phyloP scores from a whole-genome alignment of 2,329 filamentous ascomycete species.

The Thielaviopsis musarum region DNA sequence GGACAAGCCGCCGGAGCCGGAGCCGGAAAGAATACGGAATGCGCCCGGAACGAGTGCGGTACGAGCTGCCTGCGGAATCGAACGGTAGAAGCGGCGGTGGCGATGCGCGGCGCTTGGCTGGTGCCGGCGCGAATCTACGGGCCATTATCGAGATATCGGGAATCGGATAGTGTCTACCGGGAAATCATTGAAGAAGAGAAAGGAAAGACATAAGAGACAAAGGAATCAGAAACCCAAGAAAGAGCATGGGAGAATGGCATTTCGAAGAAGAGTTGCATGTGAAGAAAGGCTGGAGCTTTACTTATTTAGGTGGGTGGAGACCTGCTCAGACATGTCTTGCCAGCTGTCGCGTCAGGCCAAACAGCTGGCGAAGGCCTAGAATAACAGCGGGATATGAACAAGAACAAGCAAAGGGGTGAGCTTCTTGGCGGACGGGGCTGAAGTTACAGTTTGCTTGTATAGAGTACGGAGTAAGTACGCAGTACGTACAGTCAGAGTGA shows the following conservation, averaged over 20 bases:
- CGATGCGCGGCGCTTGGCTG: conserved; percentile 7
- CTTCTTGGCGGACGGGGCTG: no score
- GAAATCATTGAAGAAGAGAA: neutral
- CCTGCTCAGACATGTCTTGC: neutral
- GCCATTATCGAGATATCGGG: neutral
- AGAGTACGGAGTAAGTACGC: no score
- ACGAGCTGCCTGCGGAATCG: conserved; percentile 4
- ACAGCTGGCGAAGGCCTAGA: neutral
- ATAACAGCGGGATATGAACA: neutral
- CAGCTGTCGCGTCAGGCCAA: neutral
- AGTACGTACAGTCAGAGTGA: no score
- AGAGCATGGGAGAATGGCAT: neutral
- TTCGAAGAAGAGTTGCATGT: neutral
- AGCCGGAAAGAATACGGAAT: conserved; percentile 14
- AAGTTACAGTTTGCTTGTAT: no score
- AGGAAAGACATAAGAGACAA: neutral
- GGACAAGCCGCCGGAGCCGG: conserved; percentile 23
- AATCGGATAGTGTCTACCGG: neutral
- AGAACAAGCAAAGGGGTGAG: neutral
- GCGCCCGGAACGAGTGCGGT: neutral
- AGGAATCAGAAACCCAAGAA: neutral
- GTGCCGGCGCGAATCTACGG: neutral
- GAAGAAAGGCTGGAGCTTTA: neutral
- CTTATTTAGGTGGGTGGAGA: neutral
- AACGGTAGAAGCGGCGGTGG: conserved; percentile 10